Base-by-base conservation (phyloP, 2,329 filamentous ascomycete genomes). In the Plectosphaerella cucumerina region DNA sequence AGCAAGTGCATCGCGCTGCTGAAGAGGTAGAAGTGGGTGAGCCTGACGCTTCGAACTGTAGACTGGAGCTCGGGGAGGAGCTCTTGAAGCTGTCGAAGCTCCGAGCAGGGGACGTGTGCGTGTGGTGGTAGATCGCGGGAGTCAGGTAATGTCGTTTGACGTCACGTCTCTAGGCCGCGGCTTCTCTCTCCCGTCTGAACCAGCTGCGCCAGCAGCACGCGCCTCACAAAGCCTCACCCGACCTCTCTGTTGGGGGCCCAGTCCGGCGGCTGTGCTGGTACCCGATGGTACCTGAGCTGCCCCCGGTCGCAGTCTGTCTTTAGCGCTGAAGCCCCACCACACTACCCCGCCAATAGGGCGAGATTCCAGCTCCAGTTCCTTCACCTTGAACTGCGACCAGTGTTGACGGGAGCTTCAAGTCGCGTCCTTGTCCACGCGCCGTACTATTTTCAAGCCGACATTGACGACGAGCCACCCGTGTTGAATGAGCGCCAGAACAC, bases 71-170 rank as follows among this genome's bases (percentile, higher is more conserved):
- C 18, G 39, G 20, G n/a, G 11, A 18, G n/a, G 39, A 42, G 39
- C 39, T 42, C 18, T 42, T 18, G 15, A 37, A 37, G 35, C 35
- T 37, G 15, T 15, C 18, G 39, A 42, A 42, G 39, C 39, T 42
- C 39, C n/a, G 17, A 42, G 17, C 26, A 31, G 26, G 26, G 26
- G 12, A 8, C 12, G 26, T 8, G 9, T 31, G 26, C n/a, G n/a
- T n/a, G 26, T 31, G 26, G 26, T 31, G 26, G 26, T 31, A 31
- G 26, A 10, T 31, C 26, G 26, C 12, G 39, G n/a, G 4, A n/a
- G n/a, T n/a, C n/a, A n/a, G n/a, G n/a, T 20, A 18, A 18, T 39
- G 17, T 42, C 44, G 34, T 47, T 47, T 47, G 45, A 47, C 45
- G 45, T 47, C 45, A 47, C 45, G 45, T 47, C 34, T 34, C 31